These are phyloP conservation scores for Kwoniella sp. DNA, from an alignment of 768 basidiomycete species.

Conservation along the genomic window DNA sequence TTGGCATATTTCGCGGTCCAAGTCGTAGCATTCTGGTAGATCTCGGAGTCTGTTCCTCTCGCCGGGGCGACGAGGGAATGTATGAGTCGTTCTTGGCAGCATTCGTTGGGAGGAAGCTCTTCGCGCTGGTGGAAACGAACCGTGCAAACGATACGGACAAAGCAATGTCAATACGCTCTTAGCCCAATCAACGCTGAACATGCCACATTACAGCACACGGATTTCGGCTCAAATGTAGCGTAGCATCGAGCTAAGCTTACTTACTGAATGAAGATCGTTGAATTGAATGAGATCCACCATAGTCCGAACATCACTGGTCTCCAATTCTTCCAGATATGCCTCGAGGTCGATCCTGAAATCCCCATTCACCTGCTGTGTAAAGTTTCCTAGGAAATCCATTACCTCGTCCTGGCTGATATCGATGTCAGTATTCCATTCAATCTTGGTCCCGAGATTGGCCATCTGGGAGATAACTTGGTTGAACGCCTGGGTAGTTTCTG, in stretches of 20 bases:
- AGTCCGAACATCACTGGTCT: conserved; percentile 13
- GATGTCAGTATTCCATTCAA: conserved; percentile 27
- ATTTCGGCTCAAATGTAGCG: too few relatives aligned
- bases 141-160: too few relatives aligned
- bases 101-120: conserved; percentile 43
- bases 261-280: conserved; percentile 36
- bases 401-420: conserved; percentile 29
- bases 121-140: too few relatives aligned
- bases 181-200: too few relatives aligned
- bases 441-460: conserved; percentile 20
- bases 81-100: conserved; percentile 44
- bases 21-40: conserved; percentile 25
- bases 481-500: conserved; percentile 22
- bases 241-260: too few relatives aligned
- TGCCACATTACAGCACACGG: too few relatives aligned
- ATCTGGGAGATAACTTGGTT: conserved; percentile 29
- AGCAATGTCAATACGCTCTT: too few relatives aligned
- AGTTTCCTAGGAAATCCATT: conserved; percentile 16
- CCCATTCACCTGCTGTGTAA: conserved; percentile 27
- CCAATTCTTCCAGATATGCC: conserved; percentile 29
- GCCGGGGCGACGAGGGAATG: background rate
- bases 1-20: conserved; percentile 26
- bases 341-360: conserved; percentile 44
- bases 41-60: conserved; percentile 16
- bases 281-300: conserved; percentile 43